These are phyloP conservation scores for Metarhizium rileyi DNA, from an alignment of 2,329 filamentous ascomycete species.

Conservation along the genomic window DNA sequence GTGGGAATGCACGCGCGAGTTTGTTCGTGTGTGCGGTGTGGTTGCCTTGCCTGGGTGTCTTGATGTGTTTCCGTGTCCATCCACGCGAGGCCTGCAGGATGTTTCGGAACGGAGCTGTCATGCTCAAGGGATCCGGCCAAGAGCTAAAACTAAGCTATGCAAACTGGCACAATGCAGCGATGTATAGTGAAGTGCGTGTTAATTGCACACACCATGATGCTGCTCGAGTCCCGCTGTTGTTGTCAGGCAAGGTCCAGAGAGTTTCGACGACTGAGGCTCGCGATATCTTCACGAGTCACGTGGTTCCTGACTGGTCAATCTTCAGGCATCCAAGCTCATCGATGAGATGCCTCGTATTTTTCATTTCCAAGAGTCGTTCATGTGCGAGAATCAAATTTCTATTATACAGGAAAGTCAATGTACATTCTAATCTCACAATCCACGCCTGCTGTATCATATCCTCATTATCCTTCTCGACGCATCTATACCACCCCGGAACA, in stretches of 20 bases:
- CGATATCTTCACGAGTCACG: neutral
- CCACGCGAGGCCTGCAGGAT: neutral
- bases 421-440: neutral
- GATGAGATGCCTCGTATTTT: neutral
- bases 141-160: too few species aligned
- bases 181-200: neutral
- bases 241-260: neutral
- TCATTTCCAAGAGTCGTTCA: neutral
- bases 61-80: neutral
- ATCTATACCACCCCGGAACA: conserved; percentile 63
- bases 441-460: conserved; percentile 19
- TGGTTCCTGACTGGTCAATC: neutral
- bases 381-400: too few species aligned
- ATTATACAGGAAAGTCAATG: neutral
- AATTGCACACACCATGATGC: neutral
- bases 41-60: neutral
- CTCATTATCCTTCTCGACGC: conserved; percentile 42
- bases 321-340: neutral
- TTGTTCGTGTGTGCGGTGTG: conserved; percentile 4
- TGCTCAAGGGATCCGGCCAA: neutral
- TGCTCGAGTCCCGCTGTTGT: neutral
- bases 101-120: neutral
- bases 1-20: conserved; percentile 14
- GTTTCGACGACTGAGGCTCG: neutral
- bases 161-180: too few species aligned